Evolutionary conservation across 2,329 filamentous ascomycete genomes (phyloP).

Genomic region (Trichoderma semiorbis): DNA sequence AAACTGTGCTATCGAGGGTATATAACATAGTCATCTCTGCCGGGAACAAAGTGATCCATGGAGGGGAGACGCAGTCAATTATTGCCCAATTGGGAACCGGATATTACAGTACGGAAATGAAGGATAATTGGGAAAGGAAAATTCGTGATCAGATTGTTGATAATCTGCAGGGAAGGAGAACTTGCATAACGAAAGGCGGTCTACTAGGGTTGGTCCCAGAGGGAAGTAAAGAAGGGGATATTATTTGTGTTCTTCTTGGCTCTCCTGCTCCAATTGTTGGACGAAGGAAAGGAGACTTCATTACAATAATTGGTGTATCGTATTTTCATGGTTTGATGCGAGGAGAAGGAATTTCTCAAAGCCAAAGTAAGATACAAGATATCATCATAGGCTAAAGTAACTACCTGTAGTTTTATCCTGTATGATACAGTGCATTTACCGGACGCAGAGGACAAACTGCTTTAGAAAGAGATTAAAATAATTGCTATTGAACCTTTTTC

Average conservation of each 20-base stretch:
- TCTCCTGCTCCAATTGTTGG: background rate
- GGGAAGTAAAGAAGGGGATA: background rate
- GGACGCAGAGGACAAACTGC: no score
- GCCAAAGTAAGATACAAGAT: background rate
- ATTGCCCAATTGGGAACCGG: background rate
- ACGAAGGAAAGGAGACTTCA: background rate
- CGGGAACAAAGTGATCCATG: background rate
- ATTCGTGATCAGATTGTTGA: background rate
- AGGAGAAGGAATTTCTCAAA: background rate
- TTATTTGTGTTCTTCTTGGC: background rate
- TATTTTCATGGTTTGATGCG: background rate
- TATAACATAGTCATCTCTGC: background rate
- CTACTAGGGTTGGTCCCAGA: background rate
- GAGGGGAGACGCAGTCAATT: background rate
- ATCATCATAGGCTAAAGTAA: background rate
- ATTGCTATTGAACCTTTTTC: no score
- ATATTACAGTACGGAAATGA: background rate
- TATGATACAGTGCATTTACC: no score
- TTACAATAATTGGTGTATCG: background rate
- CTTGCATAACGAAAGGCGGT: background rate
- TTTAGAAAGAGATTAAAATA: no score
- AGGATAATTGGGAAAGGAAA: background rate
- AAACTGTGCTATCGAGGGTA: background rate
- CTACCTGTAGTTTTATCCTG: background rate
- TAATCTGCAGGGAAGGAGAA: background rate